phyloP scores from a whole-genome alignment of 1,284 basidiomycete genomes.

The Naganishia sp. region DNA sequence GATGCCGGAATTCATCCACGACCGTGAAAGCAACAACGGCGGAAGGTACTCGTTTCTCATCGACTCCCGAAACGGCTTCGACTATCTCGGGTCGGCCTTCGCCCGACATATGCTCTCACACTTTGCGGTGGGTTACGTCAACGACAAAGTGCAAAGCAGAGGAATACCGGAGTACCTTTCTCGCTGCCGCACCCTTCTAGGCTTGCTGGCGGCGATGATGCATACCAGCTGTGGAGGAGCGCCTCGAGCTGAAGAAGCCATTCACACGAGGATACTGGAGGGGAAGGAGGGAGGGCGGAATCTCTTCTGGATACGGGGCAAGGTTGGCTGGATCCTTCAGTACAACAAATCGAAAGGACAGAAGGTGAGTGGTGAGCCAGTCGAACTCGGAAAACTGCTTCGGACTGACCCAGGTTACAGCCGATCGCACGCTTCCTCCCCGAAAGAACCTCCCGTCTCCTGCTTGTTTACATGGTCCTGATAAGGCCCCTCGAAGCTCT shows the following conservation, averaged over 20 bases:
- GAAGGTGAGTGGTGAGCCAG: neutral
- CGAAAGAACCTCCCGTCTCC: too few relatives aligned
- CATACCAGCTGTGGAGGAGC: neutral
- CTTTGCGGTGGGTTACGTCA: neutral
- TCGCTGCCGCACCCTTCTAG: neutral
- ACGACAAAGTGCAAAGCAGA: neutral
- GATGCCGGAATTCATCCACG: neutral
- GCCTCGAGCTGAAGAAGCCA: neutral
- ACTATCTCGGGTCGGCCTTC: neutral
- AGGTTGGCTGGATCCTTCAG: neutral
- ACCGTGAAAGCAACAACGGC: neutral
- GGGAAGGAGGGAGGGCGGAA: neutral
- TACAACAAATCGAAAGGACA: neutral
- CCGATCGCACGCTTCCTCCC: too few relatives aligned
- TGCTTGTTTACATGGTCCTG: too few relatives aligned
- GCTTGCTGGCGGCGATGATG: neutral
- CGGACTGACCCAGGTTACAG: too few relatives aligned
- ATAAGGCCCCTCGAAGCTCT: too few relatives aligned
- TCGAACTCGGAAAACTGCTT: neutral
- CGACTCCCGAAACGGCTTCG: neutral
- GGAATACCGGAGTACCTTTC: neutral
- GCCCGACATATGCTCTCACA: neutral
- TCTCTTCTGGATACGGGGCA: neutral
- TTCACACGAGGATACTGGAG: slow-evolving; percentile 1
- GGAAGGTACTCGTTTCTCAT: neutral